Percentiles rank a stretch among this genome's conserved stretches.
These are phyloP conservation scores for Leishmania major DNA, from an alignment of 208 protist species.

Conservation along the genomic window DNA sequence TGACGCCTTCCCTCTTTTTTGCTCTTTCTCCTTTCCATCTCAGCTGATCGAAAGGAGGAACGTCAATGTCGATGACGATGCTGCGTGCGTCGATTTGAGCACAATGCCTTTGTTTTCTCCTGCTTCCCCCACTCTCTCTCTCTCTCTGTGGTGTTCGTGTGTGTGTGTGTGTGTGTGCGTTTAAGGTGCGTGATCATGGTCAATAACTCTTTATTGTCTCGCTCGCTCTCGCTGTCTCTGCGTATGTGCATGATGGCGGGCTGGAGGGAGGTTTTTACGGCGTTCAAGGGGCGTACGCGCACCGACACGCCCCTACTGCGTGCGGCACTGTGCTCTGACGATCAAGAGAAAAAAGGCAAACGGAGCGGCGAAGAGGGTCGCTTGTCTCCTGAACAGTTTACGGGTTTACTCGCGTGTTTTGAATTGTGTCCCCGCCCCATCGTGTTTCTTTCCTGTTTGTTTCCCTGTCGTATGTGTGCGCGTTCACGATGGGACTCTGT, in stretches of 20 bases:
- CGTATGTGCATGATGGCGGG: slow-evolving; percentile 16
- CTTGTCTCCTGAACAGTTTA: background rate
- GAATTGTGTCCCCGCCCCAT: background rate
- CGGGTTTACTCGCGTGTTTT: background rate
- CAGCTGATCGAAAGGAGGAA: background rate
- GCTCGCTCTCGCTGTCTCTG: background rate
- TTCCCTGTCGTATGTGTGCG: background rate
- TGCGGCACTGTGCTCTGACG: background rate
- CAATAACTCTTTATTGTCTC: background rate
- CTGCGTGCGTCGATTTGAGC: background rate
- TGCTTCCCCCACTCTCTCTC: background rate
- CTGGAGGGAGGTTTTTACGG: background rate
- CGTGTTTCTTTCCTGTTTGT: background rate
- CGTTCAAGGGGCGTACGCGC: background rate
- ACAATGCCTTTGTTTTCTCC: background rate
- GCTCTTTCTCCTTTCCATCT: background rate
- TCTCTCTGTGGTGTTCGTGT: background rate
- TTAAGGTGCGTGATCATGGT: background rate
- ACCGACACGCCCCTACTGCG: background rate
- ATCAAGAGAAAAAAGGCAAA: background rate
- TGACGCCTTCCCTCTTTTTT: too few relatives aligned
- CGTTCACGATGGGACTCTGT: background rate
- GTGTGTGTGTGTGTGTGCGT: background rate
- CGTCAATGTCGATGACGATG: background rate
- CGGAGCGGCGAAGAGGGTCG: background rate